Evolutionary conservation across 208 protist species (phyloP).

Genomic region (Leishmania braziliensis): DNA sequence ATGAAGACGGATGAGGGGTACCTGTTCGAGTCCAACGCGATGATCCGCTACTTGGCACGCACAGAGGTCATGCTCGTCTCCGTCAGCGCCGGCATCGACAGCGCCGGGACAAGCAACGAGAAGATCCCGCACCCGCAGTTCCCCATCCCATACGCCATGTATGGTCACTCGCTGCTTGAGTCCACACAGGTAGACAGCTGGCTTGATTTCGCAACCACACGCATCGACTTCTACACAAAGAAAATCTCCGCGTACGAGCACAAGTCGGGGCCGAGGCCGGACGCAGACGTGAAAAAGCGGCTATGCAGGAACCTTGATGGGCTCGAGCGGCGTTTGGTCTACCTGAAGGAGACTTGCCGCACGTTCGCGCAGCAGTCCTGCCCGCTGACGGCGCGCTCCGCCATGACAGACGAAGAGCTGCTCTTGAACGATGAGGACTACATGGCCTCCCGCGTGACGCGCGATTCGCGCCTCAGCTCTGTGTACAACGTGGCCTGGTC

Average conservation of each 20-base stretch:
- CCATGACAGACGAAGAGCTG: slow-evolving; percentile 26
- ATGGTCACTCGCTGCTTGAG: slow-evolving; percentile 66
- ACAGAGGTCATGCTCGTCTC: slow-evolving; percentile 46
- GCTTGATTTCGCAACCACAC: slow-evolving; percentile 70
- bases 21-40: slow-evolving; percentile 79
- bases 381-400: slow-evolving; percentile 27
- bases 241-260: slow-evolving; percentile 24
- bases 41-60: slow-evolving; percentile 73
- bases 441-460: slow-evolving; percentile 23
- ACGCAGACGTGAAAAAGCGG: slow-evolving; percentile 21
- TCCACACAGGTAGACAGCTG: slow-evolving; percentile 75
- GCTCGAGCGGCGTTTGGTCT: slow-evolving; percentile 52
- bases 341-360: slow-evolving; percentile 36
- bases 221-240: slow-evolving; percentile 44
- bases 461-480: slow-evolving; percentile 36
- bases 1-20: slow-evolving; percentile 81
- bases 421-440: slow-evolving; percentile 34
- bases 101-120: slow-evolving; percentile 25
- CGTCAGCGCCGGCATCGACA: slow-evolving; percentile 16
- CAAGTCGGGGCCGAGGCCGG: slow-evolving; percentile 13
- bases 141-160: slow-evolving; percentile 62
- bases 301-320: slow-evolving; percentile 37
- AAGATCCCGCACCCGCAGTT: slow-evolving; percentile 65
- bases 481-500: slow-evolving; percentile 53
- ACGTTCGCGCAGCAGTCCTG: slow-evolving; percentile 35